A percentile compares a stretch with the other conserved stretches of the same genome.
Conservation (phyloP, 495 filamentous ascomycete genomes). For the Chaetomium fimeti region DNA sequence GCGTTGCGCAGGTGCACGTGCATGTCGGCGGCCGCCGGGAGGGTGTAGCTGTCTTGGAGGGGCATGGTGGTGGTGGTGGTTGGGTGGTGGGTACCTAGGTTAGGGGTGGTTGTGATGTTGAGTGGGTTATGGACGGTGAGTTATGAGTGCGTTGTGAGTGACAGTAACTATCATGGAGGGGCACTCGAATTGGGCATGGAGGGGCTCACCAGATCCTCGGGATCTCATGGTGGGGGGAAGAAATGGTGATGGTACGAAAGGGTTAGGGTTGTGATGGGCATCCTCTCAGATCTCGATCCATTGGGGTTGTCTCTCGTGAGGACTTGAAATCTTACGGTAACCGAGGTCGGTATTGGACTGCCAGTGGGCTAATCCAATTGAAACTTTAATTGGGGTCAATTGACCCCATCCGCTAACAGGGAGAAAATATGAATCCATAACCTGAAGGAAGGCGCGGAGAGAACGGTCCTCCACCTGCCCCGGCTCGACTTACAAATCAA, state of each 20-base stretch:
- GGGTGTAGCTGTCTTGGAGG: slow-evolving; percentile 49
- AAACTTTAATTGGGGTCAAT: background rate
- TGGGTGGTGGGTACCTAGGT: background rate
- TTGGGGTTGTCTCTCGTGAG: background rate
- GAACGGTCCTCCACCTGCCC: background rate
- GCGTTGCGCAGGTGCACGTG: slow-evolving; percentile 69
- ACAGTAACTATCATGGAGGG: background rate
- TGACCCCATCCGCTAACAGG: background rate
- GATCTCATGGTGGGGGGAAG: slow-evolving; percentile 12
- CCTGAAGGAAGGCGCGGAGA: background rate
- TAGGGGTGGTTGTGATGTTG: too few relatives aligned
- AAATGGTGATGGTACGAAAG: background rate
- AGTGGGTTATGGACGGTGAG: background rate
- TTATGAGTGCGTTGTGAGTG: background rate
- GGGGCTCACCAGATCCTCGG: background rate
- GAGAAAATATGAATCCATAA: background rate
- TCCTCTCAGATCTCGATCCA: background rate
- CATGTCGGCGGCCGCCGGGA: slow-evolving; percentile 67
- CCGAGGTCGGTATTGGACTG: too few relatives aligned
- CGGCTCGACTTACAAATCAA: slow-evolving; percentile 19
- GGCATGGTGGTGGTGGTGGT: slow-evolving; percentile 34
- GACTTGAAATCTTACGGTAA: too few relatives aligned
- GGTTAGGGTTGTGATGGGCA: slow-evolving; percentile 13
- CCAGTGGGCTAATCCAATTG: background rate
- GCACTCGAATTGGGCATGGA: background rate